Evolutionary conservation across 2,329 filamentous ascomycete species (phyloP), one percentile per base, ranked within the genome.

Genomic region (Decorospora gaudefroyi): DNA sequence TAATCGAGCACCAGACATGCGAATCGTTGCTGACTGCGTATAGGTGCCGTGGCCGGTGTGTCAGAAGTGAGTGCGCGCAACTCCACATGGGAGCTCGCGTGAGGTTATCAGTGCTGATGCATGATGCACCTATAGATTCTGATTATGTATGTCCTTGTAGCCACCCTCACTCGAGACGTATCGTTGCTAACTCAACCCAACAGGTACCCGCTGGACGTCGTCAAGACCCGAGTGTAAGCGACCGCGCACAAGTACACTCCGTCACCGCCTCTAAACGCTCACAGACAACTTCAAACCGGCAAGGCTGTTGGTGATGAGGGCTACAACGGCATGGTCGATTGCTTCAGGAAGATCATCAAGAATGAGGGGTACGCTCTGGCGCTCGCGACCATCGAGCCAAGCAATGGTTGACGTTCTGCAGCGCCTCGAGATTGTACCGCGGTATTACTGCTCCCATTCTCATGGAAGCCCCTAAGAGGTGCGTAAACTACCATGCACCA

Each of bases 131-230:
- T 39, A 45, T 76, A 95, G 89, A 95, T 95, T 76, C 76, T 93
- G 74, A 81, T 93, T 48, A 95, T 95, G 88, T 92, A 77, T 68
- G 55, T 18, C 22, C 2, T 22, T 4, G 15, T 5, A 7, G 4
- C 5, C 16, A 8, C 7, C 23, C 16, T 7, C 11, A 16, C 46
- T 49, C n/a, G 9, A 19, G 16, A 6, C n/a, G 32, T 16, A 12
- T 6, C 13, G 18, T 17, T 50, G 31, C 16, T 46, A 15, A 35
- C 16, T 23, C 35, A 42, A 21, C 33, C 16, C n/a, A 59, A 70
- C n/a, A 96, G 91, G 93, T 99, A 99, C 78, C 93, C 93, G 60
- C 80, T 99, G 72, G 93, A 99, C 72, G 93, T 99, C 46, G 90
- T 97, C 73, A 97, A 97, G 82, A 97, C 93, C 56, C 82, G 92